A percentile compares a stretch with the other conserved stretches of the same genome.
These are phyloP conservation scores for Coemansia sp. DNA, from an alignment of 192 early-diverging fungal species.

Conservation along the genomic window DNA sequence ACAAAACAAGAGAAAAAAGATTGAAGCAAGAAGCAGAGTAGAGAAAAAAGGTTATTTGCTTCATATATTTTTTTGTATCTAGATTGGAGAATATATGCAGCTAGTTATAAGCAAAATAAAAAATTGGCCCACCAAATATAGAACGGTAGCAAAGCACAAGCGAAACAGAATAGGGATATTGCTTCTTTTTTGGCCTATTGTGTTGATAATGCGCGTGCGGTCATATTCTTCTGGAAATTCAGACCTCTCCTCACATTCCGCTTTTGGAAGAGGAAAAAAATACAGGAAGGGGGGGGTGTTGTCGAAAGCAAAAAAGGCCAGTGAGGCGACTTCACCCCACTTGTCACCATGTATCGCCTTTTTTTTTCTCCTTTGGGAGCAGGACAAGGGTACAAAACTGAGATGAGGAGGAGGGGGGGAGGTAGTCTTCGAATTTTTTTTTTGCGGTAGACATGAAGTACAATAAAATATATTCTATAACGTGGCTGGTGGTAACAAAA, in stretches of 20 bases:
- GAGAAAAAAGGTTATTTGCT: neutral
- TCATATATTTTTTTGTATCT: neutral
- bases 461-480: neutral
- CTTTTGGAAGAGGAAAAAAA: neutral
- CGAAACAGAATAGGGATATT: conserved; percentile 9
- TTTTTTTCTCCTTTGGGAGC: neutral
- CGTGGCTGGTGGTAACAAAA: neutral
- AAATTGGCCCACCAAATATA: neutral
- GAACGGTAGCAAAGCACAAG: neutral
- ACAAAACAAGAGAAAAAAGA: neutral
- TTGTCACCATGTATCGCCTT: neutral
- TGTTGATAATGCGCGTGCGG: conserved; percentile 2
- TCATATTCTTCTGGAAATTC: conserved; percentile 3
- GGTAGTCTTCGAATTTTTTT: no score
- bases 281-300: neutral
- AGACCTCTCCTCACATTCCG: conserved; percentile 7
- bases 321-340: neutral
- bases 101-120: conserved; percentile 6
- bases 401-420: no score
- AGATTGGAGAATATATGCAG: neutral
- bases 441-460: neutral
- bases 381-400: neutral
- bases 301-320: neutral
- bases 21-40: neutral
- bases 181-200: neutral